Base-by-base conservation (phyloP, 2,329 filamentous ascomycete species). In the Ophiostoma ips region DNA sequence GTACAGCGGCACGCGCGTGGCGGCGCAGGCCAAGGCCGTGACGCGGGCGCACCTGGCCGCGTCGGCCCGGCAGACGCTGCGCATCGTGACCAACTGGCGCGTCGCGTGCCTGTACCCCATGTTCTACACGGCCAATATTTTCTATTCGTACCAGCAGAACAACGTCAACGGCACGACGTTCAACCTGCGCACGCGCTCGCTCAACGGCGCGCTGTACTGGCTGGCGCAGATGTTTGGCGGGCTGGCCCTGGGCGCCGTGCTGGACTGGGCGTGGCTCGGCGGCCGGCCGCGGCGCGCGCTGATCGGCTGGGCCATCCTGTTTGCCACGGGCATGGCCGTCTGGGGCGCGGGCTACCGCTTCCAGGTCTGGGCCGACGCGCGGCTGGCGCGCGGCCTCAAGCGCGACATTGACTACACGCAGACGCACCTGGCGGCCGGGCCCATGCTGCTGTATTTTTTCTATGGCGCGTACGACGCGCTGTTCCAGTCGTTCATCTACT, bases 41-140 rank as follows among this genome's bases (percentile, higher is more conserved):
- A 53, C 71, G 0, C 62, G 64, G 13, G 57, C 41, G 9, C 50
- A 52, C 46, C 60, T 12, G 63, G 66, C 53, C 66, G 66, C 64
- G 49, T 66, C 64, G 57, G 53, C 63, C 34, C 55, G 60, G 40
- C 63, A 63, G 18, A 59, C 64, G 33, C 56, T 65, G 54, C 61
- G 62, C 41, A 65, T 66, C 31, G 56, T 71, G 35, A 62, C 60
- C 51, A 63, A 68, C 46, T 71, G 70, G 69, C 64, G 68, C 19
- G 66, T 74, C 1, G 56, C 68, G 8, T 70, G 64, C 55, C 67
- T 90, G 19, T 89, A 87, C 68, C 84, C 84, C 58, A 84, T 87
- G 79, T 89, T 89, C 68, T 75, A 84, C 62, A 76, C 80, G 46
- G 84, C 80, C 62, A 89, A 77, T 57, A 66, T 72, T 50, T 76